Evolutionary conservation across 768 basidiomycete species (phyloP), one percentile per base, ranked within the genome.

Genomic region (Lentinus brumalis): DNA sequence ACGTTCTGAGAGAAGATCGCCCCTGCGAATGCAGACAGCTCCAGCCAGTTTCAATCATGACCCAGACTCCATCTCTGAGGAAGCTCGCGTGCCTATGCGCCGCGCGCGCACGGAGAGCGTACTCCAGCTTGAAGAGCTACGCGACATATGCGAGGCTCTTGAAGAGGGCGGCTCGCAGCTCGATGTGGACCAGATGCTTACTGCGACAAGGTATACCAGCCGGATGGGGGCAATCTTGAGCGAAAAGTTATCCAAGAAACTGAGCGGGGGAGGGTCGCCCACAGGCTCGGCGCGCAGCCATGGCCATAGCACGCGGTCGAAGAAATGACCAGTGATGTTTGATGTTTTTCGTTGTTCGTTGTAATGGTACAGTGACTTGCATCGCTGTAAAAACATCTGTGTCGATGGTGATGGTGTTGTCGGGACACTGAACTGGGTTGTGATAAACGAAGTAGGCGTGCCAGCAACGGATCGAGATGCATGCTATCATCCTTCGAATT

Each of bases 91-190:
- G 46, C 66, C 73, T 9, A 62, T 82, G 12, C 72, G 70, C 38
- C 74, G 78, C 58, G 75, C 74, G 42, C 75, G 74, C 40, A 81
- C 77, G 1, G 71, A 75, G 3, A 78, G 79, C 6, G 69, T 76
- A 5, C 11, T 11, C 11, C 77, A 74, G n/a, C 69, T 86, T 18
- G 77, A 78, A 3, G 77, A 74, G 5, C 66, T 84, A 29, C 76
- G 76, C 56, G 74, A 74, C 10, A 79, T 81, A 11, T 82, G 80
- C 59, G 75, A 76, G 9, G 76, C 77, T 11, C 66, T 86, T 14
- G 62, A 73, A 8, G 73, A 75, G 12, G 77, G 77, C 9, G 78
- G 72, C 8, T 83, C 83, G 18, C 84, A 86, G 58, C 74, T 81
- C 35, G 75, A 81, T 15, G 71, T 81, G 29, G 73, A 81, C 26